A percentile compares a stretch with the other conserved stretches of the same genome.
Conservation (phyloP, 129 eudicot genomes). For the Lonicera japonica region DNA sequence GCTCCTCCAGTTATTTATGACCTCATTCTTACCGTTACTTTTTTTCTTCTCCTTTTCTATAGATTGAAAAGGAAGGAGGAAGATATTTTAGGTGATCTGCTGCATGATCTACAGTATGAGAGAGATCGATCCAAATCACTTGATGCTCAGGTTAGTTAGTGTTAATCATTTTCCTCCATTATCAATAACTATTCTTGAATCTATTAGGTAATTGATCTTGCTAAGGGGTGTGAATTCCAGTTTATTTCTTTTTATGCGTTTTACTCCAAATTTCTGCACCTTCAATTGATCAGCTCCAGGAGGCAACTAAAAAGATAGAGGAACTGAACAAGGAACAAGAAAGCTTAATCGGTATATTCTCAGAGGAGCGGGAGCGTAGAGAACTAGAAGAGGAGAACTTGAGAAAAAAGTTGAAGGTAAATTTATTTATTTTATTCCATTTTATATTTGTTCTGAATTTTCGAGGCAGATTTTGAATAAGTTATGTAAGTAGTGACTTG, state of each 20-base stretch:
- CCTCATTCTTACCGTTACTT: background rate
- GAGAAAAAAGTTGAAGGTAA: conserved; percentile 64
- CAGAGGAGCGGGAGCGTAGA: conserved; percentile 81
- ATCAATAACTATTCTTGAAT: background rate
- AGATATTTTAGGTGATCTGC: conserved; percentile 37
- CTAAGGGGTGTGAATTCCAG: background rate
- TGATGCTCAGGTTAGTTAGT: conserved; percentile 58
- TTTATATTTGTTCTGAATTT: background rate
- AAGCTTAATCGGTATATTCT: conserved; percentile 49
- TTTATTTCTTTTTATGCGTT: background rate
- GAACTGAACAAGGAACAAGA: conserved; percentile 60
- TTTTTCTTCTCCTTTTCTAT: background rate
- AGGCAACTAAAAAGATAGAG: conserved; percentile 32
- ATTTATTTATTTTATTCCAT: background rate
- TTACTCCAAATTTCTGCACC: background rate
- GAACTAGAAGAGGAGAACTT: conserved; percentile 52
- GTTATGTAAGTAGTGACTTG: background rate
- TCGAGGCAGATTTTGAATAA: background rate
- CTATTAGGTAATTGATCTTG: background rate
- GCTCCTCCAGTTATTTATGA: background rate
- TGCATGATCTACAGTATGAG: conserved; percentile 43
- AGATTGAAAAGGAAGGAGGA: conserved; percentile 59
- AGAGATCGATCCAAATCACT: conserved; percentile 46
- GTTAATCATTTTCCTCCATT: no score
- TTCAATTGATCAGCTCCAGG: conserved; percentile 51